These are phyloP conservation scores for Ophiorrhiza pumila DNA, from an alignment of 257 asterid genomes.

Conservation along the genomic window DNA sequence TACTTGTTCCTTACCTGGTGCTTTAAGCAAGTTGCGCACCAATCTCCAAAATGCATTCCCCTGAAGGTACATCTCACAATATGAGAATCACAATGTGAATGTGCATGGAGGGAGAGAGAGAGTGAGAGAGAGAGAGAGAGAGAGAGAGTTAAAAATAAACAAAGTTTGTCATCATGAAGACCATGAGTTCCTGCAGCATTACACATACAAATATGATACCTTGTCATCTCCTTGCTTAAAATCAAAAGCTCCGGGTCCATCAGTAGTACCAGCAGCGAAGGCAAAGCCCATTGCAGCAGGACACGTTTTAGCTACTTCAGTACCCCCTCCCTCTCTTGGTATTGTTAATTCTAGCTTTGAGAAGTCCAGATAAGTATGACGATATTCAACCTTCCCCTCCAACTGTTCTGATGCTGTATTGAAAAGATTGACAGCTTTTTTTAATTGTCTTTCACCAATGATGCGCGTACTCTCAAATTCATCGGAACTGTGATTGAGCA, in stretches of 20 bases:
- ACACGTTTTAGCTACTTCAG: slow-evolving; percentile 68
- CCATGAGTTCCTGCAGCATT: background rate
- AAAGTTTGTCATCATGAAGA: background rate
- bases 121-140: background rate
- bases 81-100: background rate
- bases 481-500: slow-evolving; percentile 60
- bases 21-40: slow-evolving; percentile 79
- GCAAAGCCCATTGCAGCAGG: slow-evolving; percentile 99
- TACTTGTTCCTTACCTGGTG: slow-evolving; percentile 66
- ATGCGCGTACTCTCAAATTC: slow-evolving; percentile 96
- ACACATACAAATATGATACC: slow-evolving; percentile 38
- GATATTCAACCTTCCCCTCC: slow-evolving; percentile 74
- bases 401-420: slow-evolving; percentile 65
- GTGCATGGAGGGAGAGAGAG: background rate
- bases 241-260: slow-evolving; percentile 99
- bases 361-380: slow-evolving; percentile 75
- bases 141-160: background rate
- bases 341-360: slow-evolving; percentile 72
- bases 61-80: slow-evolving; percentile 29
- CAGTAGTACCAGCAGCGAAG: slow-evolving; percentile 99
- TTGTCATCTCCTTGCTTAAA: slow-evolving; percentile 90
- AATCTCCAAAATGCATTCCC: slow-evolving; percentile 94
- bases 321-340: slow-evolving; percentile 53
- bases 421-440: slow-evolving; percentile 78
- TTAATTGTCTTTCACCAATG: slow-evolving; percentile 89